Percentiles rank a stretch among this genome's conserved stretches.
Conservation (phyloP, 2,329 filamentous ascomycete species). For the Aspergillus pseudoviridinutans region DNA sequence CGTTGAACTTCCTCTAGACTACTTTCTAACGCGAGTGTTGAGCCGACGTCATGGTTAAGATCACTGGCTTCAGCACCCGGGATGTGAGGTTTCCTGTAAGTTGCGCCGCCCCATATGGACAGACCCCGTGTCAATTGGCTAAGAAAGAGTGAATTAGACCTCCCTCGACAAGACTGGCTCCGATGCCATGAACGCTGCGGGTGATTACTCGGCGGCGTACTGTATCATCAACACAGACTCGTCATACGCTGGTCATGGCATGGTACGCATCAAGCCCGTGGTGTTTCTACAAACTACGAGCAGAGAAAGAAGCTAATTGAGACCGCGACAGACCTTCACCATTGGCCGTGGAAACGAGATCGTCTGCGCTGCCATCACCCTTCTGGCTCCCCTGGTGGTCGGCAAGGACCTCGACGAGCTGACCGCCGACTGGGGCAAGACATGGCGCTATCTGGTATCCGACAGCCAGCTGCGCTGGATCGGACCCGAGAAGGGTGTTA, state of each 20-base stretch:
- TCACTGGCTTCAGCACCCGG: constrained; percentile 67
- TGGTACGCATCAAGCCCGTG: constrained; percentile 26
- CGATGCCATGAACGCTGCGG: constrained; percentile 93
- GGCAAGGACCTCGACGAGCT: constrained; percentile 73
- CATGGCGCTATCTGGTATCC: constrained; percentile 86
- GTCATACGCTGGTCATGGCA: constrained; percentile 36
- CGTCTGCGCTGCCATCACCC: constrained; percentile 77
- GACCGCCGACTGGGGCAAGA: constrained; percentile 76
- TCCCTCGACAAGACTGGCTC: constrained; percentile 94
- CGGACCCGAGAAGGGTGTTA: constrained; percentile 89
- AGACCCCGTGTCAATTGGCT: neutral
- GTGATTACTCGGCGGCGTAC: constrained; percentile 92
- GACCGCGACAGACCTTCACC: constrained; percentile 38
- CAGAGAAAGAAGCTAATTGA: constrained; percentile 1
- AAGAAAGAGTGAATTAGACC: constrained; percentile 47
- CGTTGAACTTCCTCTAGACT: neutral
- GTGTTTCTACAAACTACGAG: neutral
- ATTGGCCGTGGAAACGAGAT: constrained; percentile 78
- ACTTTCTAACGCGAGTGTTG: neutral
- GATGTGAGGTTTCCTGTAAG: constrained; percentile 69
- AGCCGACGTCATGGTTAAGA: constrained; percentile 52
- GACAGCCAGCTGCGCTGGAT: constrained; percentile 93
- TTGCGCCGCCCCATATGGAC: neutral
- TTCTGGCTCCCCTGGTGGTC: constrained; percentile 71
- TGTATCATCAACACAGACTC: constrained; percentile 84